phyloP scores from a whole-genome alignment of 805 yeast species.

The Saturnispora hagleri region DNA sequence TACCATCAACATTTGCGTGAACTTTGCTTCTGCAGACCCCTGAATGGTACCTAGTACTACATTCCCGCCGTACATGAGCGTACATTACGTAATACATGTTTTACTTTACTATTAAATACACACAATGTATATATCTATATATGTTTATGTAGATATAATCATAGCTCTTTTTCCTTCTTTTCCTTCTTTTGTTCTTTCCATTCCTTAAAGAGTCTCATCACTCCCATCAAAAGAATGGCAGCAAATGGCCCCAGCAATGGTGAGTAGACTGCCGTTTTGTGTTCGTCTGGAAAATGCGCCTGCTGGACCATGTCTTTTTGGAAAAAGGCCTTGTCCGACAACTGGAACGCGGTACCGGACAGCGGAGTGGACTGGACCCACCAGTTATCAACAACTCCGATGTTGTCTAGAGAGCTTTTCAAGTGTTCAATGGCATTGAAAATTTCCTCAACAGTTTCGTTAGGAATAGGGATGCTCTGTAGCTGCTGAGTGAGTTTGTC shows the following conservation, averaged over 20 bases:
- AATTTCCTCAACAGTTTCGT: constrained; percentile 53
- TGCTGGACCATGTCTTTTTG: constrained; percentile 94
- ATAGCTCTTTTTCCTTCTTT: not conserved
- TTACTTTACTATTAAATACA: not conserved
- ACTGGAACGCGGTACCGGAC: constrained; percentile 45
- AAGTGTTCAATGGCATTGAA: constrained; percentile 34
- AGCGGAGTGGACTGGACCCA: constrained; percentile 31
- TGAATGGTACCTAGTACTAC: no score
- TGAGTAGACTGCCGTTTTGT: constrained; percentile 85
- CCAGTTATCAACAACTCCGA: constrained; percentile 14
- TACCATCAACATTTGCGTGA: no score
- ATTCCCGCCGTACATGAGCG: not conserved
- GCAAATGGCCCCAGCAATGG: constrained; percentile 84
- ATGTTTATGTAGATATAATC: not conserved
- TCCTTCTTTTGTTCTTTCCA: not conserved
- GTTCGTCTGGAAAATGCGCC: constrained; percentile 91
- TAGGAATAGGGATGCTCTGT: constrained; percentile 77
- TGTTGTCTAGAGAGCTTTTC: constrained; percentile 28
- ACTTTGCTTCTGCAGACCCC: no score
- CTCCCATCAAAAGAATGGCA: constrained; percentile 50
- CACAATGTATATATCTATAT: not conserved
- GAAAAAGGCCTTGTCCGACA: constrained; percentile 75
- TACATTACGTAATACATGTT: no score
- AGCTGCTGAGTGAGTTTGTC: constrained; percentile 58
- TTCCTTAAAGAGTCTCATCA: constrained; percentile 38